Conservation (phyloP, 805 yeast species). For the Kodamaea lidongshanica region DNA sequence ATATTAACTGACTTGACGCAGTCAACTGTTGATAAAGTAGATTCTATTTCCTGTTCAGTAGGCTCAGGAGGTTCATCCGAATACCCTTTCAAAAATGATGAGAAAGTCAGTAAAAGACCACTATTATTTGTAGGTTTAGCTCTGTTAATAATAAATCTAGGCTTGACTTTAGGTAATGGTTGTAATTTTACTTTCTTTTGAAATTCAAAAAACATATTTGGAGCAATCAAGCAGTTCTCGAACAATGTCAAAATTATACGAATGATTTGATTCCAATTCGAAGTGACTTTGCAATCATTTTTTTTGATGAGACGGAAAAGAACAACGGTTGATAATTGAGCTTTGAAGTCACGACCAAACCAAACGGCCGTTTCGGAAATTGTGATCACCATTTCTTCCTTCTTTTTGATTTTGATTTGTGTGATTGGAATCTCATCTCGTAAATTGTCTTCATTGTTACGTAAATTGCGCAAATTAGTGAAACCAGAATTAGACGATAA, state of each 20-base stretch:
- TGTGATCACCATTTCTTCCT: slow-evolving; percentile 46
- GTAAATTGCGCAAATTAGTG: slow-evolving; percentile 6
- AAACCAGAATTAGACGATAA: slow-evolving; percentile 44
- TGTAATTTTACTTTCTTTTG: slow-evolving; percentile 51
- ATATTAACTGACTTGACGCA: slow-evolving; percentile 72
- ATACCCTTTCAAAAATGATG: slow-evolving; percentile 84
- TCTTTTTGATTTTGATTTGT: slow-evolving; percentile 42
- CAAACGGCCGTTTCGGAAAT: slow-evolving; percentile 77
- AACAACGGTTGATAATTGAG: slow-evolving; percentile 83
- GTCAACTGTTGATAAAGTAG: slow-evolving; percentile 75
- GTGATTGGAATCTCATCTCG: slow-evolving; percentile 32
- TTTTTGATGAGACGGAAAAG: slow-evolving; percentile 69
- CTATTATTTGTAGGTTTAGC: slow-evolving; percentile 61
- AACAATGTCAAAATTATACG: slow-evolving; percentile 58
- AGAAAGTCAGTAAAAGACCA: slow-evolving; percentile 83
- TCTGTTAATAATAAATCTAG: slow-evolving; percentile 60
- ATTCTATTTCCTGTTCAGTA: slow-evolving; percentile 84
- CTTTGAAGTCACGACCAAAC: slow-evolving; percentile 87
- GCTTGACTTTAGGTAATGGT: slow-evolving; percentile 53
- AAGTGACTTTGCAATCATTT: slow-evolving; percentile 44
- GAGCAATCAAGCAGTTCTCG: slow-evolving; percentile 65
- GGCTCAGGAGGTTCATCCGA: slow-evolving; percentile 89
- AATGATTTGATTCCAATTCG: slow-evolving; percentile 57
- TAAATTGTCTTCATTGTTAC: slow-evolving; percentile 13
- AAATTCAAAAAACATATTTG: slow-evolving; percentile 55